Percentiles rank a stretch among this genome's conserved stretches.
Evolutionary conservation across 345 rosid genomes (phyloP).

Genomic region (Firmiana major): DNA sequence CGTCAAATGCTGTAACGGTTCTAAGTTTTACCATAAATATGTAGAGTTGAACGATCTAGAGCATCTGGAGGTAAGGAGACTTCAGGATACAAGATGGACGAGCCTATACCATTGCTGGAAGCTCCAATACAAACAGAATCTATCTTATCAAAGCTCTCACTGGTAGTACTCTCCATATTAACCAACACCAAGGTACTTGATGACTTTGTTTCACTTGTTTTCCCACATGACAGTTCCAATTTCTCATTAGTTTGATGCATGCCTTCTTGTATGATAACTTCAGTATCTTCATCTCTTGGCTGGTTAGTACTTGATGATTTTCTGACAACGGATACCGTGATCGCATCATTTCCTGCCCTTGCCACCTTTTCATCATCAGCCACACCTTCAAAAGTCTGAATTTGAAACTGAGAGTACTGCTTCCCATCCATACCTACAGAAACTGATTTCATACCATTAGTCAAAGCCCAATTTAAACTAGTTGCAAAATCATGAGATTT

Average conservation of each 20-base stretch:
- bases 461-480: not conserved
- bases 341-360: not conserved
- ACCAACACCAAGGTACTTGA: not conserved
- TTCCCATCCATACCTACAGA: not conserved
- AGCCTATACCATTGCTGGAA: slow-evolving; percentile 3
- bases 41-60: not conserved
- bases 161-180: slow-evolving; percentile 1
- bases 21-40: not conserved
- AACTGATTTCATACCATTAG: not conserved
- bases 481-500: not conserved
- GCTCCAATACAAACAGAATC: not conserved
- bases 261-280: not conserved
- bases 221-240: not conserved
- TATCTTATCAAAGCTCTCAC: slow-evolving; percentile 11
- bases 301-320: not conserved
- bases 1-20: not conserved
- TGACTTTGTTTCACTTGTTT: not conserved
- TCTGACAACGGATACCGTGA: not conserved
- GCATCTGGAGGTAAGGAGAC: not conserved
- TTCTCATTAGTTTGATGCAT: not conserved
- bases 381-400: not conserved
- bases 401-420: not conserved
- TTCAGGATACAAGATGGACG: not conserved
- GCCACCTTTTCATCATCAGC: not conserved
- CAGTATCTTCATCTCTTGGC: not conserved